These are phyloP conservation scores for Elsinoe arachidis DNA, from an alignment of 2,329 filamentous ascomycete genomes.

Conservation along the genomic window DNA sequence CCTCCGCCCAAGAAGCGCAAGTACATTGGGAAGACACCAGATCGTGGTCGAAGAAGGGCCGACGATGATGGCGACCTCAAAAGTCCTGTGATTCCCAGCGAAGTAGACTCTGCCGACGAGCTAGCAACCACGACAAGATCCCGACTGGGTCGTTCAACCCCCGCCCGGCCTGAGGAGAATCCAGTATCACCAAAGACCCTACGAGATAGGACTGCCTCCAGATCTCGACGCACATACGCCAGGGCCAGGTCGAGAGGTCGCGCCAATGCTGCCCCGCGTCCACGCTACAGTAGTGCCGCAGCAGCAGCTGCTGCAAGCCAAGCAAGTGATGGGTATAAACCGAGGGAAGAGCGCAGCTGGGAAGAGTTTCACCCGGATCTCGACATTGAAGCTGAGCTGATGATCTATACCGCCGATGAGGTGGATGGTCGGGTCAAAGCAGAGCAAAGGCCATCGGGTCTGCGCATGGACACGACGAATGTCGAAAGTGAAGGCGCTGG, in stretches of 20 bases:
- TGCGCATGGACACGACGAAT: constrained; percentile 11
- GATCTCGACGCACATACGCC: constrained; percentile 38
- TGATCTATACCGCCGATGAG: constrained; percentile 71
- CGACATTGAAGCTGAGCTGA: constrained; percentile 74
- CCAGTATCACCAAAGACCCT: constrained; percentile 11
- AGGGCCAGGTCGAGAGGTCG: constrained; percentile 46
- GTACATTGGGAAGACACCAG: constrained; percentile 43
- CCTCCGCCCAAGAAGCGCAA: constrained; percentile 38
- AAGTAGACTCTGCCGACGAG: constrained; percentile 16
- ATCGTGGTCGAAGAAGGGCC: constrained; percentile 16
- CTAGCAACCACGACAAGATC: constrained; percentile 8
- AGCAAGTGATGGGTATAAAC: constrained; percentile 93
- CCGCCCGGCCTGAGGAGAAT: constrained; percentile 13
- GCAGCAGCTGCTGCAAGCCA: constrained; percentile 80
- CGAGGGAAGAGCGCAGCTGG: constrained; percentile 91
- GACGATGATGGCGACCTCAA: constrained; percentile 15
- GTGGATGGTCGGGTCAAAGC: constrained; percentile 59
- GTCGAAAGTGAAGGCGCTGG: neutral
- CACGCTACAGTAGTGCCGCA: constrained; percentile 76
- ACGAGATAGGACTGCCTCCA: constrained; percentile 1
- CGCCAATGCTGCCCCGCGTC: constrained; percentile 45
- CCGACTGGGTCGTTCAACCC: constrained; percentile 23
- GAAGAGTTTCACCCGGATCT: constrained; percentile 96
- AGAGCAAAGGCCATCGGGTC: constrained; percentile 15
- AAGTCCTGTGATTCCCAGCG: constrained; percentile 3